Evolutionary conservation across 140 eudicot species (phyloP), one percentile per base, ranked within the genome.

Genomic region (Ambrosia hybrid): DNA sequence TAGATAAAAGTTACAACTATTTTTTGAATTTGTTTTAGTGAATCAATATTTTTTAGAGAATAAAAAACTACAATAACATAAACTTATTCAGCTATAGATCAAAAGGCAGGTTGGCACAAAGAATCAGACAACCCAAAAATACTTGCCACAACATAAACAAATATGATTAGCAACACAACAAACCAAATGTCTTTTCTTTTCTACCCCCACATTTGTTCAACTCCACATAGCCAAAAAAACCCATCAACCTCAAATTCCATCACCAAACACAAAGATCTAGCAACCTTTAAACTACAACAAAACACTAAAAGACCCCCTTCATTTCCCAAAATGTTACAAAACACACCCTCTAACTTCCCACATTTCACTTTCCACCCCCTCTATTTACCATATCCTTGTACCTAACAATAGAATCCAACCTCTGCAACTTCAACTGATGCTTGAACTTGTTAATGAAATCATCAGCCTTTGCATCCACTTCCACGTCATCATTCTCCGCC

Each of bases 401-500:
- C 87, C 95, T 85, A 70, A 83, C 51, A 53, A 89, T 87, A 14
- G 96, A 89, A 14, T 87, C 96, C 72, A 87, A 0, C 86, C 96
- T 87, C 85, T 92, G 98, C 78, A 92, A 73, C 85, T 87, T 87
- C 75, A 92, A 53, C 80, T 92, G 93, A 43, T 89, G 77, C 86
- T 79, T 85, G 30, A 92, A 92, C 75, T 61, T 85, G 87, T 84
- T 92, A 48, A 92, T 92, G 60, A 89, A 92, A 71, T 85, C 95
- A 71, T 92, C 96, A 13, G 98, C 98, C 33, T 65, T 84, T 0
- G 92, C 92, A 55, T 92, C 98, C 4, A 92, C 98, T 68, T 84
- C 96, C 33, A 65, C 83, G 69, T 85, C 96, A 13, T 51, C 75
- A 6, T 51, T 87, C 11, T 68, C 90, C 7, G 89, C 73, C 70